Evolutionary conservation across 345 rosid genomes (phyloP).

Genomic region (Salix viminalis): DNA sequence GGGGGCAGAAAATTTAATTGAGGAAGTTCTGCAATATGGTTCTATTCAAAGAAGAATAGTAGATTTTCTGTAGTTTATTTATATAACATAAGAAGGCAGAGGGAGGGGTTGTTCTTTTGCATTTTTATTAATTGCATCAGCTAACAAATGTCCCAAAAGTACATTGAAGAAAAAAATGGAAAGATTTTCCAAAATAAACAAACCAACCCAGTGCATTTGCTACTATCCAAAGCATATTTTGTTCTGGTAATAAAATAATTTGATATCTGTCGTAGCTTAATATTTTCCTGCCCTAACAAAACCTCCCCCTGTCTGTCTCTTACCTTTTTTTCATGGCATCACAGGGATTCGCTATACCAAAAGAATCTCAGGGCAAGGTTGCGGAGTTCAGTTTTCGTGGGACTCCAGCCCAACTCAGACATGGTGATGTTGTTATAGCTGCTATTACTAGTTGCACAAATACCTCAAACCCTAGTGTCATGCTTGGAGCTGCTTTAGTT

Average conservation of each 20-base stretch:
- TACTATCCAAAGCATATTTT: not conserved
- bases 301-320: not conserved
- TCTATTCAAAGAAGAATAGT: not conserved
- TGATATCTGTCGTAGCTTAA: not conserved
- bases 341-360: slow-evolving; percentile 80
- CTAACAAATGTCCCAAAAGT: not conserved
- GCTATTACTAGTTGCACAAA: slow-evolving; percentile 98
- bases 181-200: not conserved
- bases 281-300: not conserved
- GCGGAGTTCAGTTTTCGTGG: slow-evolving; percentile 64
- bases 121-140: not conserved
- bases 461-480: slow-evolving; percentile 92
- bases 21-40: not conserved
- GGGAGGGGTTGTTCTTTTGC: not conserved
- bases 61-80: not conserved
- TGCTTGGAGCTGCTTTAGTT: slow-evolving; percentile 96
- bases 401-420: slow-evolving; percentile 62
- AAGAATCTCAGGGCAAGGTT: slow-evolving; percentile 70
- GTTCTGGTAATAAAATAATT: not conserved
- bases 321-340: not conserved
- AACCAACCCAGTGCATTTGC: no score
- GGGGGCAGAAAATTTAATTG: no score
- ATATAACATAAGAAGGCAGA: not conserved
- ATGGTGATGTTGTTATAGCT: slow-evolving; percentile 91
- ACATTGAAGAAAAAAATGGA: not conserved